Percentiles rank a stretch among this genome's conserved stretches.
phyloP scores from a whole-genome alignment of 495 filamentous ascomycete species.

The Tuber umbilicatum region DNA sequence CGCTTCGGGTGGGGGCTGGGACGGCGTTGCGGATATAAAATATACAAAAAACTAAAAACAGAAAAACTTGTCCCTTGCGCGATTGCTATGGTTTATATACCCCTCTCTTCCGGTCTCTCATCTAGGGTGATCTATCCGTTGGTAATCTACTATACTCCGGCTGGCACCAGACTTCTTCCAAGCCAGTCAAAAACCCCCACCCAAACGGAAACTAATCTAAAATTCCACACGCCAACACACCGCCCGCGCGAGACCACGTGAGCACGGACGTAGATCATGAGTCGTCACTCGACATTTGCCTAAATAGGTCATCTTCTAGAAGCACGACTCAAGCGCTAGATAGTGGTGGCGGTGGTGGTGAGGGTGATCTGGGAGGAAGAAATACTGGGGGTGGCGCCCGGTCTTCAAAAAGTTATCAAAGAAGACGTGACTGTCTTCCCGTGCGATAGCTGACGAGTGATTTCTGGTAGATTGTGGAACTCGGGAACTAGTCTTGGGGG shows the following conservation, averaged over 20 bases:
- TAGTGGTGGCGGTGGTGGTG: background rate
- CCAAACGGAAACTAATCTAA: background rate
- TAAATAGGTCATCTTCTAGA: background rate
- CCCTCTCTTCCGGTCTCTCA: background rate
- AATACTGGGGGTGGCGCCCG: background rate
- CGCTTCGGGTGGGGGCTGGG: background rate
- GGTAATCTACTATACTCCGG: background rate
- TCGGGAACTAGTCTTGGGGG: slow-evolving; percentile 8
- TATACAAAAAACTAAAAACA: background rate
- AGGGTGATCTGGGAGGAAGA: background rate
- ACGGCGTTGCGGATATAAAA: background rate
- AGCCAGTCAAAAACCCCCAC: background rate
- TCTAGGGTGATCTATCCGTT: background rate
- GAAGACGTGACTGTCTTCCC: background rate
- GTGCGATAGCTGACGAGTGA: slow-evolving; percentile 11
- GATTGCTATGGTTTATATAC: too few relatives aligned
- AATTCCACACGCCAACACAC: background rate
- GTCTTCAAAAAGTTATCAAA: background rate
- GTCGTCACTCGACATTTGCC: background rate
- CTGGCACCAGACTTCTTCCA: background rate
- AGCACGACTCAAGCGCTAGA: background rate
- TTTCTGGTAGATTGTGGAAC: slow-evolving; percentile 16
- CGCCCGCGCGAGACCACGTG: background rate
- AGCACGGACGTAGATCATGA: background rate
- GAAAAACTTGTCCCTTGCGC: background rate